Conservation (phyloP, 1,284 basidiomycete species). For the Ganoderma sinense region DNA sequence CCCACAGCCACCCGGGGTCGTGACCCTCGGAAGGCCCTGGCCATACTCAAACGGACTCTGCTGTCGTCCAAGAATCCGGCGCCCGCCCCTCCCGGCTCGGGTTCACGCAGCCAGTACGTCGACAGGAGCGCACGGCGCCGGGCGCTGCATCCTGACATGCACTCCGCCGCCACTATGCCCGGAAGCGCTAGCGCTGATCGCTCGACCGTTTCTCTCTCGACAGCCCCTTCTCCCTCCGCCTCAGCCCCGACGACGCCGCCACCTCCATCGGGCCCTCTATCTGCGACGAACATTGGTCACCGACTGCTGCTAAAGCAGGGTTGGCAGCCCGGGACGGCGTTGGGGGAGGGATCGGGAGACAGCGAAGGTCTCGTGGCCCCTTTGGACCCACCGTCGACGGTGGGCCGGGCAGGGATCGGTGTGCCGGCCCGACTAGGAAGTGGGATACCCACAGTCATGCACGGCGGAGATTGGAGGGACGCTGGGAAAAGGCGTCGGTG, state of each 20-base stretch:
- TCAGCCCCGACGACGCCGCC: conserved; percentile 21
- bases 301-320: conserved; percentile 74
- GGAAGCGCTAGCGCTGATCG: conserved; percentile 36
- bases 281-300: conserved; percentile 68
- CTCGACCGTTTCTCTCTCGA: conserved; percentile 52
- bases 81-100: conserved; percentile 19
- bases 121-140: conserved; percentile 76
- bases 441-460: background rate
- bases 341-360: conserved; percentile 51
- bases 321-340: conserved; percentile 71
- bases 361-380: conserved; percentile 59
- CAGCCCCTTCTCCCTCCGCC: conserved; percentile 44
- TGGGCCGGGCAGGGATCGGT: conserved; percentile 63
- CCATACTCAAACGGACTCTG: conserved; percentile 65
- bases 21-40: conserved; percentile 67
- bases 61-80: conserved; percentile 52
- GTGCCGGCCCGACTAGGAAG: conserved; percentile 32
- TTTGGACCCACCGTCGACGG: conserved; percentile 51
- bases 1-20: conserved; percentile 29
- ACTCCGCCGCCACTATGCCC: conserved; percentile 15
- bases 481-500: conserved; percentile 40
- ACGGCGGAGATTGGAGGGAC: conserved; percentile 38
- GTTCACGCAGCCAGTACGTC: conserved; percentile 47
- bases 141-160: conserved; percentile 54
- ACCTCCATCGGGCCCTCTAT: conserved; percentile 19